Base-by-base conservation (phyloP, 2,329 filamentous ascomycete species). In the Davidsoniella virescens region DNA sequence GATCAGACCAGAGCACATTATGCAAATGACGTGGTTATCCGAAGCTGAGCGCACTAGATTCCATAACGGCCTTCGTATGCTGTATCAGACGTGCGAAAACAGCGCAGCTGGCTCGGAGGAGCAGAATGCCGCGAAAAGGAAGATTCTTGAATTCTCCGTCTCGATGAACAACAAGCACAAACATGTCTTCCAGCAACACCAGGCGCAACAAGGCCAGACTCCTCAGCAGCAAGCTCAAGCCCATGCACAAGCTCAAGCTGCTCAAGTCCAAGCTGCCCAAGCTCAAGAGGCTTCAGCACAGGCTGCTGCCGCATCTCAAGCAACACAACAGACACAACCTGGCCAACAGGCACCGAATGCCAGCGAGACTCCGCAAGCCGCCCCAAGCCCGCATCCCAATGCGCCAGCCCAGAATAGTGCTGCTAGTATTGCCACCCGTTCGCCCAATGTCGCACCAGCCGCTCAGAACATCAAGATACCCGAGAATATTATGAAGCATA, bases 91-190 rank as follows among this genome's bases (percentile, higher is more conserved):
- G 39, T 69, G 73, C 43, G 70, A 73, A 52, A 69, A 65, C 17
- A 62, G 65, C 0, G 61, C 69, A 0, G 64, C 67, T 1, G 71
- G 72, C 18, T 73, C 72, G 3, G 57, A 58, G 0, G 67, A 72
- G 18, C 70, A 78, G 43, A 60, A 67, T 20, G 64, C 66, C 0
- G 76, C 77, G 0, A 71, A 70, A 55, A 67, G 69, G 39, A 80
- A 79, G 62, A 73, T 82, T 18, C 61, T 65, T 5, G 75, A 80
- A 7, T 81, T 82, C 58, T 76, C 76, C 0, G 68, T 68, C 41
- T 77, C 76, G 62, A 66, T 82, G 2, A 62, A 68, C 2, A 61
- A 60, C 0, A 80, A 78, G 60, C 44, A 48, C 9, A 42, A 39
- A 26, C 44, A 48, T 9, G 42, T 52, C 33, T 36, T 44, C 36